Base-by-base conservation (phyloP, 352 stramenopile species). In the Aphanomyces euteiches region DNA sequence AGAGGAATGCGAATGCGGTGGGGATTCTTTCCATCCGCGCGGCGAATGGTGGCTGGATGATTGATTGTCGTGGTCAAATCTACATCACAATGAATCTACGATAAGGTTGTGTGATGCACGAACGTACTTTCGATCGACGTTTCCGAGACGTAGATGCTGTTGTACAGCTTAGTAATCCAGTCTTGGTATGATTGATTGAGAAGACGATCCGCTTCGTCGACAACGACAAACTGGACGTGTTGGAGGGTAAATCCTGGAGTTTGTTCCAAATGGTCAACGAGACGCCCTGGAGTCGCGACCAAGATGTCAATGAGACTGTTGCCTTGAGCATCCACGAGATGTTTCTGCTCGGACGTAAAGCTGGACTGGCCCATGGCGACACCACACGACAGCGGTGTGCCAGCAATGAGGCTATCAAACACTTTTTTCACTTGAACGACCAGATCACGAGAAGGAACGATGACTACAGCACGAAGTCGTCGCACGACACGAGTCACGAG, bases 211-310 rank as follows among this genome's bases (percentile, higher is more conserved):
- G 96, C 96, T 80, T 99, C 97, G 71, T 99, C 97, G 38, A 99
- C 88, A 3, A 99, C 93, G 48, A 99, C 83, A 73, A 98, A 98
- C 75, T 94, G 82, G 58, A 99, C 78, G 75, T 99, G 95, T 73
- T 98, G 92, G 67, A 99, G 78, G 58, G 95, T 98, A 72, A 99
- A 99, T 43, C 95, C 96, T n/a, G 88, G 91, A 19, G 97, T 99
- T 72, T 96, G 88, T 73, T 98, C 90, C 37, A 99, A 74, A 78
- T 99, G 96, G 76, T 99, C 96, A 34, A 99, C 87, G 13, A 99
- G 84, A 59, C 96, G 87, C 34, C 97, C 97, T 1, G 96, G 96
- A 21, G 97, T 99, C n/a, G 90, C 90, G 28, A 99, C 93, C 40
- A 99, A 73, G 66, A 99, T 97, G 78, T 99, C 96, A 21, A 99